Conservation (phyloP, 306 rosid species). For the Echinosophora koreensis region DNA sequence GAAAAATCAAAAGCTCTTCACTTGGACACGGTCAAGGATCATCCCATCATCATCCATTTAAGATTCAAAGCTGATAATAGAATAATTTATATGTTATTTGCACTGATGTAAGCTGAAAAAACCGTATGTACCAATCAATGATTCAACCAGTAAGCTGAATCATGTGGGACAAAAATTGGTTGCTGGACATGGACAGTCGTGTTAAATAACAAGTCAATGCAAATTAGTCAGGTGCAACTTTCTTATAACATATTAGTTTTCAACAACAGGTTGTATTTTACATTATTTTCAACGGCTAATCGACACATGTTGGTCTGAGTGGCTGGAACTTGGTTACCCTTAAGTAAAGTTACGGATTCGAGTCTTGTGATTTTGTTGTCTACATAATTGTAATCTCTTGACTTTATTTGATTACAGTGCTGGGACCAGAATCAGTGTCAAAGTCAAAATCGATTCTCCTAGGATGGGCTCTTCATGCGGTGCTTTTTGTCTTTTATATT, state of each 20-base stretch:
- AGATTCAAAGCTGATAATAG: slow-evolving; percentile 31
- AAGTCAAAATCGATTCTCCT: too few relatives aligned
- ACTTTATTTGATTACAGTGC: too few relatives aligned
- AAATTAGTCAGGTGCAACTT: neutral
- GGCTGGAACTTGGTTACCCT: too few relatives aligned
- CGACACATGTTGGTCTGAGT: too few relatives aligned
- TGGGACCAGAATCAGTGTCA: too few relatives aligned
- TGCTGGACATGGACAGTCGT: neutral
- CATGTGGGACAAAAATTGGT: neutral
- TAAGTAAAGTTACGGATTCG: too few relatives aligned
- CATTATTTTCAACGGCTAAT: neutral
- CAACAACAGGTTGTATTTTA: neutral
- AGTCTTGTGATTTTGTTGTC: too few relatives aligned
- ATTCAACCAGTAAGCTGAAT: neutral
- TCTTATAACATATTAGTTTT: neutral
- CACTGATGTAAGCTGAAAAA: slow-evolving; percentile 34
- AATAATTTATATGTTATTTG: slow-evolving; percentile 7
- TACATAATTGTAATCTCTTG: too few relatives aligned
- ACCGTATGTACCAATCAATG: slow-evolving; percentile 2
- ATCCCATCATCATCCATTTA: slow-evolving; percentile 6
- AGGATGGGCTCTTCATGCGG: too few relatives aligned
- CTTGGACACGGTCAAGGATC: slow-evolving; percentile 18
- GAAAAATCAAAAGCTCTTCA: slow-evolving; percentile 31
- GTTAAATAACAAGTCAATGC: slow-evolving; percentile 31
- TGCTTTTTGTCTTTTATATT: too few relatives aligned